phyloP scores from a whole-genome alignment of 2,329 filamentous ascomycete species.

The Magnaporthiopsis rhizophila region DNA sequence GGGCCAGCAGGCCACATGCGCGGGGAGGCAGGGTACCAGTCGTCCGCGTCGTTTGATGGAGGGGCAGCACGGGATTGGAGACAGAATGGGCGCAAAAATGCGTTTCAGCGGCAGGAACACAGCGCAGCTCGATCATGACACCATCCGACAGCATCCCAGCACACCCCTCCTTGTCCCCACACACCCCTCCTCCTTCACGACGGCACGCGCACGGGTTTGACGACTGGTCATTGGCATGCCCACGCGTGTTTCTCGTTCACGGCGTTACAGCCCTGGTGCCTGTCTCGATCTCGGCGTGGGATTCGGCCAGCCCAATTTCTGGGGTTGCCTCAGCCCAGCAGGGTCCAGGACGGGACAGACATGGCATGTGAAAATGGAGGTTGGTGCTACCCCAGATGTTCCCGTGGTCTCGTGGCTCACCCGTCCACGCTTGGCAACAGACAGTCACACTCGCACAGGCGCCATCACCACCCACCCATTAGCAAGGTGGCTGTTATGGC shows the following conservation, averaged over 20 bases:
- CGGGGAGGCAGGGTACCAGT: background rate
- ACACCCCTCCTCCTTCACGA: background rate
- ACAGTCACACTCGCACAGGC: background rate
- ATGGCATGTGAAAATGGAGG: background rate
- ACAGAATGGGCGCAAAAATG: background rate
- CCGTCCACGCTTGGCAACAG: background rate
- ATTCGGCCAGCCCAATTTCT: background rate
- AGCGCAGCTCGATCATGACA: background rate
- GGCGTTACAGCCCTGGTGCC: background rate
- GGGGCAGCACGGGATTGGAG: background rate
- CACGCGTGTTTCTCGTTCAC: background rate
- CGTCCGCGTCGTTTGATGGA: background rate
- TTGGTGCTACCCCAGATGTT: too few species aligned
- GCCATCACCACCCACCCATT: background rate
- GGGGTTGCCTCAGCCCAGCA: background rate
- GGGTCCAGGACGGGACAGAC: background rate
- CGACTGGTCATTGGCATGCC: background rate
- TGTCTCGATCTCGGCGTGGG: background rate
- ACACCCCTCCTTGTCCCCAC: background rate
- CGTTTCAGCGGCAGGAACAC: background rate
- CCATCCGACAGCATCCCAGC: background rate
- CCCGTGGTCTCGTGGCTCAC: background rate
- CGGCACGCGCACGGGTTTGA: background rate
- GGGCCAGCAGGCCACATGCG: background rate
- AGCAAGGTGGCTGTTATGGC: background rate